Evolutionary conservation across 2,329 filamentous ascomycete genomes (phyloP).

Genomic region (Exophiala xenobiotica): DNA sequence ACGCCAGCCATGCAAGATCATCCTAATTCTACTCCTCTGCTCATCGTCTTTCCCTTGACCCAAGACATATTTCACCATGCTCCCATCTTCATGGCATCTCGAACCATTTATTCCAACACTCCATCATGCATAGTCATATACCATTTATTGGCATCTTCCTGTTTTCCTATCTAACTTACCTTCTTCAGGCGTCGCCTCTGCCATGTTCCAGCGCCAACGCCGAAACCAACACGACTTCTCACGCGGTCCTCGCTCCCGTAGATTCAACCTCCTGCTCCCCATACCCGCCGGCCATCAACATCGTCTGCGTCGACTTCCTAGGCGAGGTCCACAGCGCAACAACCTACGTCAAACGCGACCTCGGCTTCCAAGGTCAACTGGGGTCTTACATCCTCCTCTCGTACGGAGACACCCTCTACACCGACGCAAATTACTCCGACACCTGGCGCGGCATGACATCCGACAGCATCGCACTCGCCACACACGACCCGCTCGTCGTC

Average conservation of each 20-base stretch:
- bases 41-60: too few relatives aligned
- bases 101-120: neutral
- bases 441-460: conserved; percentile 31
- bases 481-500: conserved; percentile 28
- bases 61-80: too few relatives aligned
- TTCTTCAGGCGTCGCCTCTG: conserved; percentile 13
- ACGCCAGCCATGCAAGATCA: neutral
- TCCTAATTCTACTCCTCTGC: neutral
- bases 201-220: neutral
- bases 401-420: conserved; percentile 32
- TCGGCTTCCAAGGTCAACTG: conserved; percentile 30
- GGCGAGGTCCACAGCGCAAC: conserved; percentile 30
- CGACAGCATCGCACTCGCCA: conserved; percentile 30
- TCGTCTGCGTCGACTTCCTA: conserved; percentile 24
- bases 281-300: conserved; percentile 16
- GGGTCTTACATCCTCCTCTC: conserved; percentile 27
- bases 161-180: conserved; percentile 10
- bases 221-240: neutral
- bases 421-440: conserved; percentile 27
- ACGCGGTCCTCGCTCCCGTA: too few relatives aligned
- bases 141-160: conserved; percentile 4
- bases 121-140: conserved; percentile 9
- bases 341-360: conserved; percentile 31
- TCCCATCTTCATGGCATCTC: neutral
- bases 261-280: conserved; percentile 1